Conservation (phyloP, 2,329 filamentous ascomycete species). For the Diaporthe velutina region DNA sequence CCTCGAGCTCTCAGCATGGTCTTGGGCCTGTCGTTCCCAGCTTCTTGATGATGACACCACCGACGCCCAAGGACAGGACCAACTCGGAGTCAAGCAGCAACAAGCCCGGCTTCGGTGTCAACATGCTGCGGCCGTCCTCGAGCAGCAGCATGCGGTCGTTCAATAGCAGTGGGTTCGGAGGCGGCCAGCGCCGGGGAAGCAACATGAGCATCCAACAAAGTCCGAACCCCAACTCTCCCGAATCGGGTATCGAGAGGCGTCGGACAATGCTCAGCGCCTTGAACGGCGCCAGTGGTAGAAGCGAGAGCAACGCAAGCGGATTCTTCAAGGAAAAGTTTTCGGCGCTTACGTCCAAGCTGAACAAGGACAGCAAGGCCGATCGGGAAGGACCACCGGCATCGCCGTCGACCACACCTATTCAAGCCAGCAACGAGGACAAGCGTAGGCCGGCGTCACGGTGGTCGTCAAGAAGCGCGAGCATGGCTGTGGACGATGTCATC, state of each 20-base stretch:
- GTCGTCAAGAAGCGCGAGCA: conserved; percentile 40
- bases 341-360: conserved; percentile 45
- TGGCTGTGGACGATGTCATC: conserved; percentile 38
- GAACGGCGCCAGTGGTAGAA: conserved; percentile 38
- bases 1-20: conserved; percentile 43
- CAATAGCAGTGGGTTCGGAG: conserved; percentile 40
- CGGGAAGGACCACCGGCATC: conserved; percentile 8
- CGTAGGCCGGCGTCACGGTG: conserved; percentile 36
- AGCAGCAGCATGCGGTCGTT: conserved; percentile 43
- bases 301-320: conserved; percentile 39
- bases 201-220: conserved; percentile 34
- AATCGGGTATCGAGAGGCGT: conserved; percentile 25
- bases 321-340: conserved; percentile 43
- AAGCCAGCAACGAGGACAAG: conserved; percentile 46
- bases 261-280: conserved; percentile 39
- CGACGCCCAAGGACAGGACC: conserved; percentile 52
- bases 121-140: conserved; percentile 42
- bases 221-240: conserved; percentile 23
- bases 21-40: conserved; percentile 50
- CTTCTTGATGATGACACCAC: conserved; percentile 63
- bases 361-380: conserved; percentile 47
- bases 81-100: conserved; percentile 37
- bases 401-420: conserved; percentile 20
- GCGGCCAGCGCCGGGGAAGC: conserved; percentile 38
- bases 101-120: conserved; percentile 41